A percentile compares a stretch with the other conserved stretches of the same genome.
Evolutionary conservation across 768 basidiomycete genomes (phyloP).

Genomic region (Melanogaster broomeanus): DNA sequence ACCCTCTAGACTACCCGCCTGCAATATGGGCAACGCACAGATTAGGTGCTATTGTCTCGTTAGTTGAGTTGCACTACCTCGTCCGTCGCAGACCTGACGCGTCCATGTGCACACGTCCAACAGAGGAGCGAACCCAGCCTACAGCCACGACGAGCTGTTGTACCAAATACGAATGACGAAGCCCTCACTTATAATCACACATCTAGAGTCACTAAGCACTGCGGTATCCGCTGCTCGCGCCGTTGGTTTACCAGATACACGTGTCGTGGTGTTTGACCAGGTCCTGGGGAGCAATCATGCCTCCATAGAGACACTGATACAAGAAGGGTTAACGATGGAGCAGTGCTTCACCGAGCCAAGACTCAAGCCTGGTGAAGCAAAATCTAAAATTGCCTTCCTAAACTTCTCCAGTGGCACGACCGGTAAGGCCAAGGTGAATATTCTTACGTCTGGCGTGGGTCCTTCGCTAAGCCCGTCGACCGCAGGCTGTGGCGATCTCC

Average conservation of each 20-base stretch:
- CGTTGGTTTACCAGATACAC: constrained; percentile 31
- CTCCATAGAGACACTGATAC: constrained; percentile 53
- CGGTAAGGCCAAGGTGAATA: constrained; percentile 41
- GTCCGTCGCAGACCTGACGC: background rate
- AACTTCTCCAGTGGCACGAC: constrained; percentile 80
- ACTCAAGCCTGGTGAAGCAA: constrained; percentile 58
- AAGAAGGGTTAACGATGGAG: constrained; percentile 36
- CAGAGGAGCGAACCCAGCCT: constrained; percentile 38
- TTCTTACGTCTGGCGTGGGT: background rate
- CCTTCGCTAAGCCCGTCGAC: background rate
- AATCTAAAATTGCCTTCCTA: constrained; percentile 63
- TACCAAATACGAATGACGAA: constrained; percentile 32
- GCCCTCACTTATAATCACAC: constrained; percentile 32
- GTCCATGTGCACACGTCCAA: background rate
- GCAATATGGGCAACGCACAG: constrained; percentile 62
- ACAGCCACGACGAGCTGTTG: constrained; percentile 31
- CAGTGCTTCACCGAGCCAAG: constrained; percentile 46
- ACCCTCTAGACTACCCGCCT: constrained; percentile 50
- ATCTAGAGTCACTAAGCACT: constrained; percentile 25
- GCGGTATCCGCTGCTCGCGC: constrained; percentile 33
- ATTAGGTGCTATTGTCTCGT: constrained; percentile 61
- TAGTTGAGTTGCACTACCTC: constrained; percentile 19
- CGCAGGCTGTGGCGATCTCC: constrained; percentile 64
- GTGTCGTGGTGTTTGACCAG: constrained; percentile 28
- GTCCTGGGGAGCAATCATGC: constrained; percentile 7